Conservation (phyloP, 169 alveolate species). For the Eimeria acervulina region DNA sequence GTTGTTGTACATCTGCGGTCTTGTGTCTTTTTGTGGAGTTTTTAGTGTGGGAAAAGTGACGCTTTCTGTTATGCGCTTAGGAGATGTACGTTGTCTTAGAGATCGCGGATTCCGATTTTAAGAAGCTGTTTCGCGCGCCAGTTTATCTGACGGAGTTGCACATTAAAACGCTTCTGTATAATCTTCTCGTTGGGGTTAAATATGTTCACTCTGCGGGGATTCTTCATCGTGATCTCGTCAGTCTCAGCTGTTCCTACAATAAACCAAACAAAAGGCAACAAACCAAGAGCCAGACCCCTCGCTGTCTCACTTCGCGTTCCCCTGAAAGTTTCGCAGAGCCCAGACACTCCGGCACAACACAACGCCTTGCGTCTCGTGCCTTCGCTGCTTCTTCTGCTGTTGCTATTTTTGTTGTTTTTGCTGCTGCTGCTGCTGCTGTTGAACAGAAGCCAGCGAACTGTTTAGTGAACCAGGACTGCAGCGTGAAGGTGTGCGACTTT, state of each 20-base stretch:
- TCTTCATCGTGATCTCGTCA: slow-evolving; percentile 85
- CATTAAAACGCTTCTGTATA: slow-evolving; percentile 95
- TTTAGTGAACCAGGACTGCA: slow-evolving; percentile 98
- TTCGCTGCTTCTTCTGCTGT: not conserved
- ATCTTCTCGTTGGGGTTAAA: slow-evolving; percentile 96
- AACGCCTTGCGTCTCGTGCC: not conserved
- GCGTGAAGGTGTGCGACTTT: slow-evolving; percentile 98
- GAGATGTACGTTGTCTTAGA: slow-evolving; percentile 98
- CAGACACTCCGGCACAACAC: not conserved
- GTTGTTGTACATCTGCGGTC: not conserved
- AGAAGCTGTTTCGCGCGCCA: slow-evolving; percentile 96
- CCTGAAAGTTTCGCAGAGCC: not conserved
- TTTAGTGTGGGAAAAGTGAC: not conserved
- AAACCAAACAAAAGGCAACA: too few relatives aligned
- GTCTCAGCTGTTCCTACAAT: not conserved
- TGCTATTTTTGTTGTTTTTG: not conserved
- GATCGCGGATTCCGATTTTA: slow-evolving; percentile 98
- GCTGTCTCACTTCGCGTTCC: not conserved
- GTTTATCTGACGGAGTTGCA: slow-evolving; percentile 96
- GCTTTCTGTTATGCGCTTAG: slow-evolving; percentile 80
- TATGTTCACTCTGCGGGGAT: slow-evolving; percentile 98
- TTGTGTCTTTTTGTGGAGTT: not conserved
- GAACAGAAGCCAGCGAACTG: slow-evolving; percentile 98
- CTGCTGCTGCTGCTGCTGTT: slow-evolving; percentile 7
- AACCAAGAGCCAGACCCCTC: not conserved